Evolutionary conservation across 2,329 filamentous ascomycete genomes (phyloP), one percentile per base, ranked within the genome.

Genomic region (Corinectria fuckeliana): DNA sequence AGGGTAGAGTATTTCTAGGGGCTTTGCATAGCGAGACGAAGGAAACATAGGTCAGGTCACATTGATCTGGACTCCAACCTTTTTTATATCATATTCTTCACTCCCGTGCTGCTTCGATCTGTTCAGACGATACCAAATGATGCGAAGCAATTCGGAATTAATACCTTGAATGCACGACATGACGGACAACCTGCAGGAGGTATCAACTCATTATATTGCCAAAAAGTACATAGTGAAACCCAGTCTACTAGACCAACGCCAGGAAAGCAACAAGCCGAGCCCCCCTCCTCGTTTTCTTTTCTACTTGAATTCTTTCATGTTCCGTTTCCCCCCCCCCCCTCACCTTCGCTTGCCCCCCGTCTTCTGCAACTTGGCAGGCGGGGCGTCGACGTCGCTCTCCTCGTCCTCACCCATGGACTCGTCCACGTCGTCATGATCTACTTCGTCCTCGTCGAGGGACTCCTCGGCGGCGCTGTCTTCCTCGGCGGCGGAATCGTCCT

Each of bases 371-470:
- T 82, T 82, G 51, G 77, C 71, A 41, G 82, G 81, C 48, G 81
- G 80, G 39, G 77, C 76, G 63, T 83, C 81, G 16, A 74, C 76
- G 48, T 85, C 82, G 53, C 80, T 83, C 60, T 81, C 81, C 30
- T 82, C 84, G 9, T 85, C 84, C 60, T 88, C 87, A 6, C 80
- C 81, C 72, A 77, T 75, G 8, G 82, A 84, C 51, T 84, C 82
- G 28, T 80, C 78, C 6, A 82, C 79, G 51, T 89, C 87, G 32
- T 86, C 82, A 54, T 88, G 82, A 44, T 86, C 78, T 2, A 85
- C 84, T 59, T 88, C 85, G 16, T 88, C 83, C 60, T 86, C 85
- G 20, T 87, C 83, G 2, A 85, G 72, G 1, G 78, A 78, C 65
- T 82, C 81, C 32, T 81, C 80, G 1, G 72, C 82, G 7, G 79